Evolutionary conservation across 2,329 filamentous ascomycete species (phyloP), one percentile per base, ranked within the genome.

Genomic region (Ophiostoma piceae): DNA sequence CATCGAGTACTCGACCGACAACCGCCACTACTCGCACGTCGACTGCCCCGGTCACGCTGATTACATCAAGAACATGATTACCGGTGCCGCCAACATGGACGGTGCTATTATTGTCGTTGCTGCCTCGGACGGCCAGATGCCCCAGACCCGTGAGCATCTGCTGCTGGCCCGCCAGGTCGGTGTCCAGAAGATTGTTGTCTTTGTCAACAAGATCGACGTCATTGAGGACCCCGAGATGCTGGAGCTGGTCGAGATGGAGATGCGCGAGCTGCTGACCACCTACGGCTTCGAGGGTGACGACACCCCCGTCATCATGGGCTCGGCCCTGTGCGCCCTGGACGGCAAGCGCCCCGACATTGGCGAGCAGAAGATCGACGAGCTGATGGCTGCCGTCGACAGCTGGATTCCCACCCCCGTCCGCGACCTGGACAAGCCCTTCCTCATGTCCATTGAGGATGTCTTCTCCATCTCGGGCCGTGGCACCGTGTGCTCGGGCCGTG

Each of bases 61-160:
- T 92, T 99, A 99, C 87, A 98, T 99, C 86, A 99, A 99, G 89
- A 99, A 99, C 90, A 99, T 99, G 95, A 99, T 99, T 82, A 99
- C 95, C 75, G 95, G 95, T 89, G 94, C 95, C 73, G 94, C 96
- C 77, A 96, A 93, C 86, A 99, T 99, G 95, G 95, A 99, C 77
- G 95, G 95, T 77, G 94, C 95, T 77, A 94, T 99, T 79, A 97
- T 99, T 77, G 95, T 99, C 75, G 96, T 99, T 77, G 96, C 96
- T 76, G 95, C 95, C 76, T 97, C 93, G 51, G 95, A 99, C 80
- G 95, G 95, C 79, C 96, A 99, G 85, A 99, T 99, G 95, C 95
- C 95, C 77, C 96, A 99, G 88, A 99, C 95, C 75, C 88, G 95
- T 82, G 95, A 99, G 85, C 95, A 99, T 85, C 86, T 99, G 82